Evolutionary conservation across 2,329 filamentous ascomycete species (phyloP).

Genomic region (Colletotrichum sp.): DNA sequence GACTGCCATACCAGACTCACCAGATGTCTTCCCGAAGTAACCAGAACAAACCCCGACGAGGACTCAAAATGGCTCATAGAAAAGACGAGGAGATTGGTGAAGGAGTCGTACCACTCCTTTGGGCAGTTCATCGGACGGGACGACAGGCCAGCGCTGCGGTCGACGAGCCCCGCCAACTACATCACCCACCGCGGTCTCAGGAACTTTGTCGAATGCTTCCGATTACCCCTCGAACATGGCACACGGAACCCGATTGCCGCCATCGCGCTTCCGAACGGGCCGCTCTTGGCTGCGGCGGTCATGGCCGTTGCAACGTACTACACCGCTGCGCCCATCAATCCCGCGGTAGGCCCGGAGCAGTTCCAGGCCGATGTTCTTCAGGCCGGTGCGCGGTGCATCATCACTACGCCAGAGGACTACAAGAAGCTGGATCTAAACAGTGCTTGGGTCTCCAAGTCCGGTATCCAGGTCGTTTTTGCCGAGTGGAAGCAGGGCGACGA

Average conservation of each 20-base stretch:
- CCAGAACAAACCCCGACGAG: slow-evolving; percentile 30
- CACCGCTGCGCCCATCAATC: slow-evolving; percentile 56
- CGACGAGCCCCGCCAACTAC: slow-evolving; percentile 25
- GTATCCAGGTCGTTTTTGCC: slow-evolving; percentile 44
- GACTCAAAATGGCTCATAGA: slow-evolving; percentile 21
- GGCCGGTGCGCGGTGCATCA: slow-evolving; percentile 48
- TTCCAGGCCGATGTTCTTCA: slow-evolving; percentile 55
- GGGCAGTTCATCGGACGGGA: slow-evolving; percentile 37
- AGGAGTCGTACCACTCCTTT: slow-evolving; percentile 40
- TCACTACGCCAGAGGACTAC: slow-evolving; percentile 47
- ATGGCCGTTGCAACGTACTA: slow-evolving; percentile 55
- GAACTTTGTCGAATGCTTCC: slow-evolving; percentile 36
- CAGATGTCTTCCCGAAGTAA: slow-evolving; percentile 39
- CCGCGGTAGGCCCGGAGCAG: slow-evolving; percentile 52
- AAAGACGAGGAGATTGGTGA: slow-evolving; percentile 27
- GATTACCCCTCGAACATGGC: slow-evolving; percentile 27
- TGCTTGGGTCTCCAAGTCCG: slow-evolving; percentile 31
- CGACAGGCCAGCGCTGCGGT: slow-evolving; percentile 31
- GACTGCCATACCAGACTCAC: slow-evolving; percentile 38
- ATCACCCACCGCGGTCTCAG: slow-evolving; percentile 37
- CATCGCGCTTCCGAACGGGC: slow-evolving; percentile 58
- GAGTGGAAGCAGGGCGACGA: slow-evolving; percentile 40
- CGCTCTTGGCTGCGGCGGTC: slow-evolving; percentile 54
- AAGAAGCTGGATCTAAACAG: slow-evolving; percentile 40
- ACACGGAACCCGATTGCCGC: slow-evolving; percentile 48